Conservation (phyloP, 345 rosid genomes). For the Salix koriyanagi region DNA sequence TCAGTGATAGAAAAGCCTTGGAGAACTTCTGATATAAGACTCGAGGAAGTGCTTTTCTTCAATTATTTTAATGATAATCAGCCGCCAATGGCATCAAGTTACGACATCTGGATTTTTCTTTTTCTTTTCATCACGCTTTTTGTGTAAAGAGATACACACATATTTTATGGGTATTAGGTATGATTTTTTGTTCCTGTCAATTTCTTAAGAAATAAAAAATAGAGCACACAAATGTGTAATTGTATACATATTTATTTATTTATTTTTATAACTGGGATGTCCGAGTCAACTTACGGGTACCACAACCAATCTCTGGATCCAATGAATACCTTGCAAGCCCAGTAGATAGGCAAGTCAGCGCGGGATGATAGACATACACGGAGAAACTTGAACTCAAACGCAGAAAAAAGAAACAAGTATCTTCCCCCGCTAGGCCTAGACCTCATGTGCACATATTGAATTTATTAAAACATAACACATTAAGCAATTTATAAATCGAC, state of each 20-base stretch:
- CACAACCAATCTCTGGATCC: fast-evolving
- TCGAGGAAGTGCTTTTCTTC: not conserved
- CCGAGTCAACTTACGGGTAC: no score
- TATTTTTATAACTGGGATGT: no score
- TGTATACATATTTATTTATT: no score
- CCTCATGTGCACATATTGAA: no score
- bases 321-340: no score
- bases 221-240: not conserved
- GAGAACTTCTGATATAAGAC: not conserved
- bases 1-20: not conserved
- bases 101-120: not conserved
- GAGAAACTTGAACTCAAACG: no score
- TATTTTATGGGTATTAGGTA: not conserved
- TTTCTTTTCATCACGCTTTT: not conserved
- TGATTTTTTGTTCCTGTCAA: not conserved
- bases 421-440: no score
- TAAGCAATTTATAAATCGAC: no score
- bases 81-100: not conserved
- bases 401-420: no score
- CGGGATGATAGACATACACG: no score
- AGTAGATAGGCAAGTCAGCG: no score
- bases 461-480: no score
- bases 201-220: not conserved
- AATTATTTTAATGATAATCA: not conserved
- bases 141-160: not conserved